Evolutionary conservation across 2,329 filamentous ascomycete species (phyloP).

Genomic region (Microascus cirrosus): DNA sequence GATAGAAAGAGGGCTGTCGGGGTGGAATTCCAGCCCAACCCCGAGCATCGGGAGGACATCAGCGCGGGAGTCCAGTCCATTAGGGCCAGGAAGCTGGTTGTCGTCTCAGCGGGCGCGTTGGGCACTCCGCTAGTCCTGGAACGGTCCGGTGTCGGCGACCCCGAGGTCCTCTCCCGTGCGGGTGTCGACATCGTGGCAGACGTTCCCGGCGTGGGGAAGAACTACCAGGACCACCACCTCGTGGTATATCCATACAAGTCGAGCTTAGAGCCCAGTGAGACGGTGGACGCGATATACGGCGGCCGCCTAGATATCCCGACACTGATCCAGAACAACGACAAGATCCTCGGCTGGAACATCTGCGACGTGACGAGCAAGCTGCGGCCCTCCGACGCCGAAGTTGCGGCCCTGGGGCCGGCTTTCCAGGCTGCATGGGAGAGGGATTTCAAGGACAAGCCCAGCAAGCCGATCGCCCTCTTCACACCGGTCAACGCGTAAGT

Average conservation of each 20-base stretch:
- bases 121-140: constrained; percentile 35
- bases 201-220: constrained; percentile 44
- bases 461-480: constrained; percentile 37
- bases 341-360: constrained; percentile 44
- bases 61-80: constrained; percentile 19
- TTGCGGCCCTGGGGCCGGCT: constrained; percentile 36
- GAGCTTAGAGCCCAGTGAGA: constrained; percentile 17
- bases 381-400: constrained; percentile 39
- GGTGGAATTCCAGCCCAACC: constrained; percentile 19
- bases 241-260: constrained; percentile 37
- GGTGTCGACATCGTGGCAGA: constrained; percentile 41
- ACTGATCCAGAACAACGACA: constrained; percentile 32
- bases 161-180: constrained; percentile 23
- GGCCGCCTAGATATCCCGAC: constrained; percentile 32
- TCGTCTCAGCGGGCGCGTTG: constrained; percentile 33
- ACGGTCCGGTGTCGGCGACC: constrained; percentile 30
- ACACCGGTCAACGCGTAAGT: constrained; percentile 16
- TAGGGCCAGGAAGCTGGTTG: constrained; percentile 29
- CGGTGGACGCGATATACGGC: constrained; percentile 38
- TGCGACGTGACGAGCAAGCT: constrained; percentile 46
- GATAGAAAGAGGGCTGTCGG: constrained; percentile 24
- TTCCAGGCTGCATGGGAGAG: constrained; percentile 43
- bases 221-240: constrained; percentile 27
- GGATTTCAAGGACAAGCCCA: constrained; percentile 31
- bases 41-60: neutral